Conservation (phyloP, 129 eudicot genomes). For the Artemisia annua region DNA sequence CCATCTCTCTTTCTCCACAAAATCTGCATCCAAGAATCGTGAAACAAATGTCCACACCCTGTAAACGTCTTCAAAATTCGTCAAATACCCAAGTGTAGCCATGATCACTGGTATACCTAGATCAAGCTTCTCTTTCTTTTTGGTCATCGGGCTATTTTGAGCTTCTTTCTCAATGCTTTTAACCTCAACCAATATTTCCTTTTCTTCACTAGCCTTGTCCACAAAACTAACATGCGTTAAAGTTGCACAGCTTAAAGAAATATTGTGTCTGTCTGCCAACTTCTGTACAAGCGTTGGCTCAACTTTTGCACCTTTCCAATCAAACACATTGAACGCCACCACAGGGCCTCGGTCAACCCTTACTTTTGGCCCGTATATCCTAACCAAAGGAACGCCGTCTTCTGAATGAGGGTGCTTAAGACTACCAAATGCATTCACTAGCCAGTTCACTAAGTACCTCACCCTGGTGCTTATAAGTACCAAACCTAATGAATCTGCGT, state of each 20-base stretch:
- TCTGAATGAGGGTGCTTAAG: slow-evolving; percentile 69
- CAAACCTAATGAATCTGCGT: slow-evolving; percentile 74
- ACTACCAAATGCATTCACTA: slow-evolving; percentile 56
- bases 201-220: slow-evolving; percentile 44
- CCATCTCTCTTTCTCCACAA: slow-evolving; percentile 94
- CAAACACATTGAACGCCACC: slow-evolving; percentile 70
- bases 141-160: slow-evolving; percentile 21
- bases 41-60: slow-evolving; percentile 76
- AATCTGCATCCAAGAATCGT: slow-evolving; percentile 86
- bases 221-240: slow-evolving; percentile 46
- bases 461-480: slow-evolving; percentile 60
- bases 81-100: slow-evolving; percentile 63
- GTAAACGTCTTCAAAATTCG: slow-evolving; percentile 73
- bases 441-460: slow-evolving; percentile 75
- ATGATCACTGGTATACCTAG: slow-evolving; percentile 53
- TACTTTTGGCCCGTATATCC: slow-evolving; percentile 72
- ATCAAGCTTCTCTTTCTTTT: slow-evolving; percentile 37
- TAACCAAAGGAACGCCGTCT: slow-evolving; percentile 52
- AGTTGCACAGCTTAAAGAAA: slow-evolving; percentile 50
- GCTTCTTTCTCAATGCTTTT: slow-evolving; percentile 19
- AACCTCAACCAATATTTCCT: slow-evolving; percentile 39
- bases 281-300: slow-evolving; percentile 78
- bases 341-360: slow-evolving; percentile 66
- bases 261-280: slow-evolving; percentile 62
- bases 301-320: slow-evolving; percentile 78